Evolutionary conservation across 23 red algal species (phyloP), one percentile per base, ranked within the genome.

Genomic region (Gracilaria domingensis): DNA sequence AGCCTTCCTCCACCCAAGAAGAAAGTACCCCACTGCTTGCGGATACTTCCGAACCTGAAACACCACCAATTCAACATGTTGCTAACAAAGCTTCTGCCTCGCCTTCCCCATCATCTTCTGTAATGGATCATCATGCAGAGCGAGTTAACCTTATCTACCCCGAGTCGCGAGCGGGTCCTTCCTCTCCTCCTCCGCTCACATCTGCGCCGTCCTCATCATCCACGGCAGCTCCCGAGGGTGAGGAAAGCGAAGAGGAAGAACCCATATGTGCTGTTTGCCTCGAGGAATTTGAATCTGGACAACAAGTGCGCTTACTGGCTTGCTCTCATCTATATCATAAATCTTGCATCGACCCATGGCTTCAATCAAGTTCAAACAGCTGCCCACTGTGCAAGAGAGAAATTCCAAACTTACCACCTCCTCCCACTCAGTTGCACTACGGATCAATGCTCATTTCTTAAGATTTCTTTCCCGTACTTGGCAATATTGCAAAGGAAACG

Each of bases 341-440:
- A 40, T 78, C 50, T 9, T 99, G 97, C 81, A 99, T 99, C 82
- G 94, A 96, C 81, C 97, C 97, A n/a, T 99, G 97, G 97, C 89
- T 99, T 45, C 84, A 84, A 40, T 80, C 85, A n/a, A 91, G 85
- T 80, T 86, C 92, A 38, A 85, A 86, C 14, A 60, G 89, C 69
- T 98, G 97, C 55, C 97, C 97, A 42, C 75, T 96, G 12, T 99
- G 97, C 86, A 98, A 98, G 70, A 83, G 96, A 42, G 93, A 92
- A 49, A 78, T 98, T 33, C 64, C 84, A 47, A 90, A 87, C 26
- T 77, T 98, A 42, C 96, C 96, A 58, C 84, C 93, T 18, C 77
- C 90, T 39, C 89, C 89, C 28, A 90, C 89, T 2, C 80, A 84
- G 67, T 37, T 92, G 16, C 89, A 92, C 59, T 92, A 92, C 54